Percentiles rank a stretch among this genome's conserved stretches.
Conservation (phyloP, 257 asterid genomes). For the Lantana camara region DNA sequence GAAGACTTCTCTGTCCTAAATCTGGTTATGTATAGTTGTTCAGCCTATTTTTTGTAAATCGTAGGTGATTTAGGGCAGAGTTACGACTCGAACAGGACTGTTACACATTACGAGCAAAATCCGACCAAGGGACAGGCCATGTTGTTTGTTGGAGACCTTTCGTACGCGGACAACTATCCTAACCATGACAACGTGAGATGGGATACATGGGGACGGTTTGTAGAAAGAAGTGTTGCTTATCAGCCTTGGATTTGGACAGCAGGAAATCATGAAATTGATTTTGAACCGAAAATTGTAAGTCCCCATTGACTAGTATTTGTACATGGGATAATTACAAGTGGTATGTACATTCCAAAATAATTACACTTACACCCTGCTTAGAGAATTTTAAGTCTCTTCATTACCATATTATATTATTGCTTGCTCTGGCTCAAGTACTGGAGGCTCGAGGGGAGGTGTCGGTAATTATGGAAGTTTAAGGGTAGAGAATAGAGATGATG, state of each 20-base stretch:
- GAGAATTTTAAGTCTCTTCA: too few relatives aligned
- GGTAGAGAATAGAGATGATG: too few relatives aligned
- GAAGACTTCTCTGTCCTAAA: too few relatives aligned
- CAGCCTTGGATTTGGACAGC: conserved; percentile 96
- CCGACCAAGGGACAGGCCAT: conserved; percentile 73
- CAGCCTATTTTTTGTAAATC: neutral
- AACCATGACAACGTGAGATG: conserved; percentile 78
- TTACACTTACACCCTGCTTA: too few relatives aligned
- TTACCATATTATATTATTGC: too few relatives aligned
- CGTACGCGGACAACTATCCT: conserved; percentile 77
- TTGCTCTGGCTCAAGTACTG: too few relatives aligned
- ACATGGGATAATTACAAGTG: too few relatives aligned
- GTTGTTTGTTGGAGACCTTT: conserved; percentile 80
- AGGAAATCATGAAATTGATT: conserved; percentile 88
- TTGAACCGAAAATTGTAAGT: conserved; percentile 76
- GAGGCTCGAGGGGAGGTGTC: too few relatives aligned
- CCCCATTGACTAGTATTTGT: too few relatives aligned
- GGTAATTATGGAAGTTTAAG: too few relatives aligned
- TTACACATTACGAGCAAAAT: conserved; percentile 71
- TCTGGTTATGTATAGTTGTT: neutral
- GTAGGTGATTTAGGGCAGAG: conserved; percentile 93
- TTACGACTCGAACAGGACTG: conserved; percentile 70
- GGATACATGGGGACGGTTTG: conserved; percentile 93
- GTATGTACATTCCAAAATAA: too few relatives aligned
- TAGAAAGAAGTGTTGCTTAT: conserved; percentile 81